These are phyloP conservation scores for Purpureocillium takamizusanense DNA, from an alignment of 2,329 filamentous ascomycete species.

Conservation along the genomic window DNA sequence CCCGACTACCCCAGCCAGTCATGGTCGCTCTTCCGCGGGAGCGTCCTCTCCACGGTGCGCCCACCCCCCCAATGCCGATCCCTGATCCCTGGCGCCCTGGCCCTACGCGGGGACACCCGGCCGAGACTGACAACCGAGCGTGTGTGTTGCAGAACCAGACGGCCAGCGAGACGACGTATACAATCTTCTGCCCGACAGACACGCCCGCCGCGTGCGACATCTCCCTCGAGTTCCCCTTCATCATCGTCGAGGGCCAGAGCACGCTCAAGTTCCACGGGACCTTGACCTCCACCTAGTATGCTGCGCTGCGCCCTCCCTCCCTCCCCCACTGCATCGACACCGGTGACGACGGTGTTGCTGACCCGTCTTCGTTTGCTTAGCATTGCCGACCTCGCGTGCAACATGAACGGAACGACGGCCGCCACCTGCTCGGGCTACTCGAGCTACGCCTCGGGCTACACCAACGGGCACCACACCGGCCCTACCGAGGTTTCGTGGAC, in stretches of 20 bases:
- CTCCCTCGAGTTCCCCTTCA: slow-evolving; percentile 36
- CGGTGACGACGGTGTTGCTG: no score
- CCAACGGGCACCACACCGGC: slow-evolving; percentile 27
- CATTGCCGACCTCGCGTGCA: slow-evolving; percentile 34
- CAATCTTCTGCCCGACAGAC: slow-evolving; percentile 37
- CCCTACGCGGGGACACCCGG: neutral
- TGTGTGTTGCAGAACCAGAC: slow-evolving; percentile 25
- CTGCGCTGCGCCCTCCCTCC: neutral
- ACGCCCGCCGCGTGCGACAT: slow-evolving; percentile 32
- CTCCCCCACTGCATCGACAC: no score
- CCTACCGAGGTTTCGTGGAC: slow-evolving; percentile 36
- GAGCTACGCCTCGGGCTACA: slow-evolving; percentile 29
- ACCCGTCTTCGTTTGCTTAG: slow-evolving; percentile 20
- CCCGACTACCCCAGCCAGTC: slow-evolving; percentile 31
- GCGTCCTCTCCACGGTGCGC: slow-evolving; percentile 33
- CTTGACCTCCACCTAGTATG: slow-evolving; percentile 33
- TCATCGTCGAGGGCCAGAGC: slow-evolving; percentile 34
- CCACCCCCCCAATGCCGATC: neutral
- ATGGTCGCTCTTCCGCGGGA: slow-evolving; percentile 36
- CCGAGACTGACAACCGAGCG: neutral
- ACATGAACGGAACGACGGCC: slow-evolving; percentile 29
- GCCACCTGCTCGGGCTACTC: slow-evolving; percentile 41
- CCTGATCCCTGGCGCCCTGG: no score
- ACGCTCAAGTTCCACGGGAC: slow-evolving; percentile 35
- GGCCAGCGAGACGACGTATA: slow-evolving; percentile 32